Base-by-base conservation (phyloP, 2,329 filamentous ascomycete species). In the Rutstroemia sp. region DNA sequence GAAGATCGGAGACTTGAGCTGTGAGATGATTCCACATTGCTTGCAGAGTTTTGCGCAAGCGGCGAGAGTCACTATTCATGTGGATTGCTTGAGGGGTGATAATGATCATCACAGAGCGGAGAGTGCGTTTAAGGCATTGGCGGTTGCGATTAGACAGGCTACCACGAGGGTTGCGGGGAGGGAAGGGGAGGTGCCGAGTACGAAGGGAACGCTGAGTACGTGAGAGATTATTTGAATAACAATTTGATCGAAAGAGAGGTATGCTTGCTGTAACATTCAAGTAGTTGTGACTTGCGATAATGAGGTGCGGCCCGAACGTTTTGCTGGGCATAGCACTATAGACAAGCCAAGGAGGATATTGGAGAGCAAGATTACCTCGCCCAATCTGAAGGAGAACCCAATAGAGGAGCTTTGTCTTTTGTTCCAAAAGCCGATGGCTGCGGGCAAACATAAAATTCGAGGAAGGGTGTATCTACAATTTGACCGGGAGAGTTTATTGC, bases 31-130 rank as follows among this genome's bases (percentile, higher is more conserved):
- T 44, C 92, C 92, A 47, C 94, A 99, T 77, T 95, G 92, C 65
- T 73, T 99, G 70, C 85, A 95, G 78, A 94, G 88, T 75, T 99
- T 96, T 74, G 92, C 92, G 44, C 88, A 95, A 76, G 89, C 84
- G 9, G 90, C 91, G 3, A 86, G 90, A 25, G 80, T 96, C 53
- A 99, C 94, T n/a, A 76, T 97, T 69, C 94, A 99, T 76, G 90
- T 99, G 58, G 90, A 96, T 74, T 95, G 90, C 73, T 74, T 96
- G 56, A 82, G 90, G 61, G 94, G 94, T 52, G 82, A 88, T 61
- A 99, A 97, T 73, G 94, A 97, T 74, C 94, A 97, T 74, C 94
- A 97, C 76, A 80, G 92, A 58, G 92, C 94, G 9, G 94, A 97
- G 81, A 94, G 88, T 71, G 94, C 92, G 16, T 96, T 99, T 75